These are phyloP conservation scores for Ganoderma multipileum DNA, from an alignment of 1,284 basidiomycete genomes.

Conservation along the genomic window DNA sequence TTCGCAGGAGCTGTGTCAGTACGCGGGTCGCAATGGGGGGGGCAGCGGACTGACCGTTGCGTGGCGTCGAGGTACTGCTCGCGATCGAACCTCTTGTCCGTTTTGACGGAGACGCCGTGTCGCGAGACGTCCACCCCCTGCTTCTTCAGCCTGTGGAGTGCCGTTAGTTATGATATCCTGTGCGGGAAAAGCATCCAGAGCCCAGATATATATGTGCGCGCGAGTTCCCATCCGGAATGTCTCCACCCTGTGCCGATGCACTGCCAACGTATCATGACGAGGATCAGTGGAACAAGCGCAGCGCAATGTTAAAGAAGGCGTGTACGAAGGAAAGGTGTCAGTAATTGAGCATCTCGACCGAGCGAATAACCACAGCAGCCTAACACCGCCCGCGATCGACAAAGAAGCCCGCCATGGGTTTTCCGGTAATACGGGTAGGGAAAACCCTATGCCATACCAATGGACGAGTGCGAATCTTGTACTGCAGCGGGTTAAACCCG, in stretches of 20 bases:
- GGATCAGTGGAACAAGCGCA: background rate
- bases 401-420: background rate
- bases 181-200: background rate
- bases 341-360: background rate
- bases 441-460: background rate
- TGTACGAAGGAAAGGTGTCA: background rate
- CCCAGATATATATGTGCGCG: background rate
- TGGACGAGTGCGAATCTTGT: background rate
- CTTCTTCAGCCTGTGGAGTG: constrained; percentile 53
- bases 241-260: background rate
- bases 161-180: background rate
- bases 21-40: background rate
- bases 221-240: background rate
- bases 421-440: too few relatives aligned
- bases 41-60: constrained; percentile 55
- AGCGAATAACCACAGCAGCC: background rate
- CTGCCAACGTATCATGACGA: background rate
- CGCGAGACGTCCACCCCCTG: constrained; percentile 61
- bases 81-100: constrained; percentile 59
- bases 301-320: background rate
- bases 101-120: constrained; percentile 69
- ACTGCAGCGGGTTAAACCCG: background rate
- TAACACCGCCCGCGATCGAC: background rate
- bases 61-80: constrained; percentile 75
- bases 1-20: constrained; percentile 3